These are phyloP conservation scores for Panicum virgatum DNA, from an alignment of 202 grass and related monocot genomes.

Conservation along the genomic window DNA sequence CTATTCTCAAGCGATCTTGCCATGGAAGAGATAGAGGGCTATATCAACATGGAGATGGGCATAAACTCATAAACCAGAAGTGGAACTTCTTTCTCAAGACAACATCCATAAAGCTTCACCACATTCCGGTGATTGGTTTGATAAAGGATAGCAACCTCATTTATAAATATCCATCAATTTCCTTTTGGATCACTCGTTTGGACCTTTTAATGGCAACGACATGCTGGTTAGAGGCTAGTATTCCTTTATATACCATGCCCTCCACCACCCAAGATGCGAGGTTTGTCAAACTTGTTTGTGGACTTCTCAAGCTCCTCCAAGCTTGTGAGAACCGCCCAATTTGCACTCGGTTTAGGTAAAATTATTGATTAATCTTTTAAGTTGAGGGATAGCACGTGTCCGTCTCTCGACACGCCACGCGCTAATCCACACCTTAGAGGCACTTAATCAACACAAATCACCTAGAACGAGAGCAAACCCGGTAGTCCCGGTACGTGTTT, in stretches of 20 bases:
- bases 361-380: too few species aligned
- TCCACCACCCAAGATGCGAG: background rate
- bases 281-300: constrained; percentile 43
- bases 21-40: constrained; percentile 1
- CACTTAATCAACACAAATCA: too few species aligned
- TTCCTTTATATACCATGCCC: background rate
- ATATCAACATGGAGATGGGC: constrained; percentile 32
- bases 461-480: too few species aligned
- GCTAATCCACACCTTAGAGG: too few species aligned
- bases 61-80: constrained; percentile 54
- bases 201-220: constrained; percentile 57
- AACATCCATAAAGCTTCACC: constrained; percentile 52
- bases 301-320: constrained; percentile 53
- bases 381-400: too few species aligned
- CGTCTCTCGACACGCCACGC: too few species aligned
- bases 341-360: too few species aligned
- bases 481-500: too few species aligned
- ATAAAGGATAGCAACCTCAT: constrained; percentile 61
- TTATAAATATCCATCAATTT: constrained; percentile 61
- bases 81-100: constrained; percentile 56
- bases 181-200: constrained; percentile 38
- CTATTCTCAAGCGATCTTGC: constrained; percentile 44
- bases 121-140: constrained; percentile 58
- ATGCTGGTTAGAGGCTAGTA: background rate
- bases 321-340: too few species aligned